phyloP scores from a whole-genome alignment of 768 basidiomycete species.

The Lactarius pseudohatsudake region DNA sequence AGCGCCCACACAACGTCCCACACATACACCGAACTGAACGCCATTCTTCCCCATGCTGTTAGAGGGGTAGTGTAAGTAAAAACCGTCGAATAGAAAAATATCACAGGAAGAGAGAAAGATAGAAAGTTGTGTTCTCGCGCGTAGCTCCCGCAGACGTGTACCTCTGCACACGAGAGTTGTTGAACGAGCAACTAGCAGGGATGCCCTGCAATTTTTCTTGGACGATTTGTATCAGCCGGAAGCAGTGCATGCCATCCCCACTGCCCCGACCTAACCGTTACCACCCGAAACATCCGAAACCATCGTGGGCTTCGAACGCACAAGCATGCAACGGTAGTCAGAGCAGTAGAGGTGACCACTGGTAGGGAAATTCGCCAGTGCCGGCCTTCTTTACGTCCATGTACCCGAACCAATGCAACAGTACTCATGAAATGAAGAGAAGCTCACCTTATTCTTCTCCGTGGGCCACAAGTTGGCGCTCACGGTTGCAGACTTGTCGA shows the following conservation, averaged over 20 bases:
- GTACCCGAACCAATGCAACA: constrained; percentile 11
- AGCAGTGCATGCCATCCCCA: constrained; percentile 38
- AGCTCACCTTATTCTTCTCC: constrained; percentile 57
- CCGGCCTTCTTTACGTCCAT: constrained; percentile 93
- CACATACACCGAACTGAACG: constrained; percentile 71
- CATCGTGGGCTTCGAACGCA: constrained; percentile 55
- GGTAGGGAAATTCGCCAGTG: constrained; percentile 60
- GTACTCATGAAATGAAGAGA: constrained; percentile 6
- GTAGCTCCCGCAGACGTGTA: constrained; percentile 83
- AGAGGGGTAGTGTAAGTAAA: constrained; percentile 20
- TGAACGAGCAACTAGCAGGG: constrained; percentile 53
- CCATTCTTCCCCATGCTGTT: constrained; percentile 63
- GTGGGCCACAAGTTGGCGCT: constrained; percentile 49
- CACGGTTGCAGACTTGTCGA: constrained; percentile 60
- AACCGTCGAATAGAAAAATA: constrained; percentile 16
- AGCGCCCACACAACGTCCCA: constrained; percentile 77
- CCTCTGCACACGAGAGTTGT: constrained; percentile 86
- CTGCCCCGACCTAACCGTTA: constrained; percentile 32
- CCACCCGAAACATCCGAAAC: constrained; percentile 44
- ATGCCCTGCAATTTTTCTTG: constrained; percentile 54
- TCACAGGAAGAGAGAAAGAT: constrained; percentile 27
- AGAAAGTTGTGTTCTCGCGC: constrained; percentile 67
- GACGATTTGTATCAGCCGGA: constrained; percentile 95
- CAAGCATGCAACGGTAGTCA: constrained; percentile 16
- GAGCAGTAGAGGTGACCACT: constrained; percentile 48